phyloP scores from a whole-genome alignment of 805 yeast genomes.

The Starmera caribaea region DNA sequence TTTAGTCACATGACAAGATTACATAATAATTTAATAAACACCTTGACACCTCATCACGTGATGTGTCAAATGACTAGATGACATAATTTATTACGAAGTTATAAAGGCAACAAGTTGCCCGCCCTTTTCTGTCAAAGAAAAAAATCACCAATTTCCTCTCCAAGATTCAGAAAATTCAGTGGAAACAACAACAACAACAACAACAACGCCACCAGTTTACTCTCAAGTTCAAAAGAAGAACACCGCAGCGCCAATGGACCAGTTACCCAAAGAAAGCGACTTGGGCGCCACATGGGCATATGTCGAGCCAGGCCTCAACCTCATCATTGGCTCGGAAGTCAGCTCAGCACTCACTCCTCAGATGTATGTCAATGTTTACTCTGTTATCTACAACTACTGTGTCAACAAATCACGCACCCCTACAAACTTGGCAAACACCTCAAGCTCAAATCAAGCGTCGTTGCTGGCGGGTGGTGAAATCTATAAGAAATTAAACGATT shows the following conservation, averaged over 20 bases:
- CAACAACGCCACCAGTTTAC: conserved; percentile 94
- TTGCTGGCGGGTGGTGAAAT: conserved; percentile 82
- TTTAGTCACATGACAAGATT: no score
- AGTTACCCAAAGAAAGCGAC: conserved; percentile 48
- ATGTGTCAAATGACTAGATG: no score
- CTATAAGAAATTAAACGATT: conserved; percentile 60
- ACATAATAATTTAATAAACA: no score
- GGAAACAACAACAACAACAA: conserved; percentile 96
- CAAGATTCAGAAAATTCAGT: conserved; percentile 90
- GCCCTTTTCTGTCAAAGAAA: no score
- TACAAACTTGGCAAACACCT: conserved; percentile 20
- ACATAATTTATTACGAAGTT: no score
- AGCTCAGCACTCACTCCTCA: conserved; percentile 52
- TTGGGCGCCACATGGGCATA: conserved; percentile 65
- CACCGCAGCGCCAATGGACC: conserved; percentile 9
- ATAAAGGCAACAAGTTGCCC: no score
- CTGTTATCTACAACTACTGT: conserved; percentile 89
- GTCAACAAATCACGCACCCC: conserved; percentile 61
- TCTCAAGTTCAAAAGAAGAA: background rate
- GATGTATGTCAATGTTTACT: conserved; percentile 83
- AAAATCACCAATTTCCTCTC: no score
- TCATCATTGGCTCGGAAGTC: conserved; percentile 55
- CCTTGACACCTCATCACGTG: no score
- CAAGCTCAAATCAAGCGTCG: conserved; percentile 23
- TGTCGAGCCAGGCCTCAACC: conserved; percentile 67